phyloP scores from a whole-genome alignment of 78 protist species.

The Monosiga brevicollis region DNA sequence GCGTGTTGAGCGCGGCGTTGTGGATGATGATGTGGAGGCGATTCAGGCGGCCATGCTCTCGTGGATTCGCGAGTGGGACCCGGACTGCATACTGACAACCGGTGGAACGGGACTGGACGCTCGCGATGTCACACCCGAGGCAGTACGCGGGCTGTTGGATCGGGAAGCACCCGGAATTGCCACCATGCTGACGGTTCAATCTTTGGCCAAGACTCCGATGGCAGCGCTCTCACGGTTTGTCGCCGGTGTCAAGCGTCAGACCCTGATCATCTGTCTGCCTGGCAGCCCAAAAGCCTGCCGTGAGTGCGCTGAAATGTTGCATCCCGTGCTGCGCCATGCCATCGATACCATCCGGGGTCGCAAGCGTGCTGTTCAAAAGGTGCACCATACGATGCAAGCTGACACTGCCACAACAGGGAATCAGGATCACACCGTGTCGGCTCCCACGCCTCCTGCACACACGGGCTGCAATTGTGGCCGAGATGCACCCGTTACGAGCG shows the following conservation, averaged over 20 bases:
- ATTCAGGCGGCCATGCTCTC: too few species aligned
- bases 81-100: conserved; percentile 12
- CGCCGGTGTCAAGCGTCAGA: conserved; percentile 1
- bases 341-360: background rate
- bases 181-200: background rate
- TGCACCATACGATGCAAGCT: background rate
- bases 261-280: conserved; percentile 17
- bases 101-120: conserved; percentile 30
- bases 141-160: background rate
- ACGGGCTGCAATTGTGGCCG: too few species aligned
- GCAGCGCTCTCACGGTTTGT: conserved; percentile 19
- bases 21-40: too few species aligned
- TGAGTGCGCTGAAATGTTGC: conserved; percentile 7
- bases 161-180: conserved; percentile 14
- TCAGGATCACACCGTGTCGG: background rate
- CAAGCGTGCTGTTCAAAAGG: background rate
- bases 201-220: conserved; percentile 3
- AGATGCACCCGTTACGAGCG: too few species aligned
- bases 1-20: too few species aligned
- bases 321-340: conserved; percentile 8
- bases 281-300: conserved; percentile 15
- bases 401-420: too few species aligned
- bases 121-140: conserved; percentile 41
- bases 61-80: too few species aligned
- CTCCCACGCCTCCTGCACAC: too few species aligned